Evolutionary conservation across 2,329 filamentous ascomycete genomes (phyloP), one percentile per base, ranked within the genome.

Genomic region (Clonostachys sp.): DNA sequence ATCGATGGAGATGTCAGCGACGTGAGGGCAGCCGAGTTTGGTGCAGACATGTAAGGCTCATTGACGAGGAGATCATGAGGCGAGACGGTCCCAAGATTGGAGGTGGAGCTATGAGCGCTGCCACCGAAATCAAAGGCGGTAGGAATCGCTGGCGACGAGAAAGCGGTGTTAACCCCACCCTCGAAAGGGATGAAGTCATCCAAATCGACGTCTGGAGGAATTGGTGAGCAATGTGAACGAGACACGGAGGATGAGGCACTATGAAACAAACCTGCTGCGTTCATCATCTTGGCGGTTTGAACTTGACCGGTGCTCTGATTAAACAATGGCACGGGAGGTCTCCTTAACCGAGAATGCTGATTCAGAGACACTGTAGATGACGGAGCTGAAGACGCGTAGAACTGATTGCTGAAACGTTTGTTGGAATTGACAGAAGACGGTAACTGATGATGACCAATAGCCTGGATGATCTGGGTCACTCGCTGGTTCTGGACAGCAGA

Each of bases 1-100:
- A 83, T 75, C n/a, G 87, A 89, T 41, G 91, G 91, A 50, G 91
- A 94, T 48, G 90, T 95, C 66, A 96, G 62, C 53, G 90, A 84
- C 35, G 91, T 95, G 61, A 94, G 83, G 34, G 88, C 84, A 42
- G 85, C 78, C 3, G 91, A 95, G 61, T 89, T 89, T 33, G 91
- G 91, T 36, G 89, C 83, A 52, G 89, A 95, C 61, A 81, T 74
- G 60, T 83, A 82, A 50, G 78, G 74, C 59, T 88, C 82, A 55
- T 83, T 80, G 57, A 91, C 74, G 55, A 86, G 71, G 54, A 95
- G 75, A 60, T 96, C 90, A 66, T 88, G 85, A 17, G 91, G 91
- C 51, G 91, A 96, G 52, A 96, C 80, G 40, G 91, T 96, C 57
- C 78, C 80, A 61, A 82, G 61, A 62, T 81, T 78, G 61, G 71